Evolutionary conservation across 2,329 filamentous ascomycete species (phyloP).

Genomic region (Phialophora tarda): DNA sequence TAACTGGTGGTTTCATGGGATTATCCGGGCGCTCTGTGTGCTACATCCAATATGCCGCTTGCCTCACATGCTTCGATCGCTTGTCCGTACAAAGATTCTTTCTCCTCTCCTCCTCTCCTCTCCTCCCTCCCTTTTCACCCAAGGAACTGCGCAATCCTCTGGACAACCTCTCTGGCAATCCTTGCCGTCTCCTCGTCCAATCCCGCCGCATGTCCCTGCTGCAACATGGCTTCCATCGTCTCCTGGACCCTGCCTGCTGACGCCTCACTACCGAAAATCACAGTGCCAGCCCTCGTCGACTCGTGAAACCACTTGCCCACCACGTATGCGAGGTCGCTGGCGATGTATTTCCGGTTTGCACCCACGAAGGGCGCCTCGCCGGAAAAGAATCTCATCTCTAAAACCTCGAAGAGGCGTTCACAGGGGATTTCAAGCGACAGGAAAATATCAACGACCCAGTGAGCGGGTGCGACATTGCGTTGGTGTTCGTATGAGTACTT

Average conservation of each 20-base stretch:
- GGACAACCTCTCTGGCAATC: slow-evolving; percentile 47
- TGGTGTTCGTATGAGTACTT: slow-evolving; percentile 59
- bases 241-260: slow-evolving; percentile 58
- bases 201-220: slow-evolving; percentile 29
- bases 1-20: not conserved
- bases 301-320: slow-evolving; percentile 66
- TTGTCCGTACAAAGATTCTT: not conserved
- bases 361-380: slow-evolving; percentile 69
- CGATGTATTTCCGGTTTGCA: slow-evolving; percentile 61
- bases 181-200: slow-evolving; percentile 49
- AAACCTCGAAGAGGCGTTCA: slow-evolving; percentile 65
- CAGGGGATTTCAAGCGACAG: slow-evolving; percentile 66
- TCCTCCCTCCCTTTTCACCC: slow-evolving; percentile 12
- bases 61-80: not conserved
- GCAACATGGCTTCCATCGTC: slow-evolving; percentile 44
- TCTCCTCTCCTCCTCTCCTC: not conserved
- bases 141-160: slow-evolving; percentile 41
- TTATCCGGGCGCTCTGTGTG: not conserved
- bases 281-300: slow-evolving; percentile 59
- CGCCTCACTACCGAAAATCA: slow-evolving; percentile 65
- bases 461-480: slow-evolving; percentile 54
- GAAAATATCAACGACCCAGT: slow-evolving; percentile 70
- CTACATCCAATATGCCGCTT: slow-evolving; percentile 3
- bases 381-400: slow-evolving; percentile 71
- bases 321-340: slow-evolving; percentile 66